Evolutionary conservation across 306 rosid genomes (phyloP).

Genomic region (Dryas drummondii): DNA sequence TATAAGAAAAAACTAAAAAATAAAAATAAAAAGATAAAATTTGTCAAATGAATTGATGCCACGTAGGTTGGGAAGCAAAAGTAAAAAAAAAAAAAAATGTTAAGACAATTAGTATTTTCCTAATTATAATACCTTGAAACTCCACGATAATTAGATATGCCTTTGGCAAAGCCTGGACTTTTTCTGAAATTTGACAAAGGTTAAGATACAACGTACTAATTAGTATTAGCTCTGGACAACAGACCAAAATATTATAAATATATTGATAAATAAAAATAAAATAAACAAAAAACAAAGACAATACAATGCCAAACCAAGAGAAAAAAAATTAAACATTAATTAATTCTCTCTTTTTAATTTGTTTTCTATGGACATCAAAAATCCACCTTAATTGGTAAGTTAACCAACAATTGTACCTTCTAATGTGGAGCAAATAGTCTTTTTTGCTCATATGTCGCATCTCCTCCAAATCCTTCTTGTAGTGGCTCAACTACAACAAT

Average conservation of each 20-base stretch:
- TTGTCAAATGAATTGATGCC: too few species aligned
- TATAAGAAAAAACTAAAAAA: too few species aligned
- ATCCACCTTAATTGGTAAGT: not conserved
- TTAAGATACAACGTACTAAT: not conserved
- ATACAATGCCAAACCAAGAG: too few species aligned
- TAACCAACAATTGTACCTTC: slow-evolving; percentile 14
- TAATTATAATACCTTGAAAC: slow-evolving; percentile 31
- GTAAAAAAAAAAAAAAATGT: too few species aligned
- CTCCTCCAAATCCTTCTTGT: slow-evolving; percentile 20
- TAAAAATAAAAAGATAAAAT: too few species aligned
- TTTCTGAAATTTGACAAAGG: slow-evolving; percentile 23
- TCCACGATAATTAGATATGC: slow-evolving; percentile 38
- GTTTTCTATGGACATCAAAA: not conserved
- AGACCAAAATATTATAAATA: too few species aligned
- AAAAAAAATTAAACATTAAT: too few species aligned
- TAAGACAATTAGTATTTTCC: too few species aligned
- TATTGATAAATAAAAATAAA: not conserved
- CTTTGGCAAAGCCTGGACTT: slow-evolving; percentile 26
- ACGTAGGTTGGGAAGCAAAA: too few species aligned
- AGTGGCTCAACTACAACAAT: slow-evolving; percentile 8
- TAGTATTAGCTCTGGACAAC: too few species aligned
- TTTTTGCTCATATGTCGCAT: slow-evolving; percentile 16
- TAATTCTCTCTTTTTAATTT: not conserved
- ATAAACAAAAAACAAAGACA: not conserved
- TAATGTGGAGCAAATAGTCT: slow-evolving; percentile 16